phyloP scores from a whole-genome alignment of 2,329 filamentous ascomycete species.

The Claviceps cyperi region DNA sequence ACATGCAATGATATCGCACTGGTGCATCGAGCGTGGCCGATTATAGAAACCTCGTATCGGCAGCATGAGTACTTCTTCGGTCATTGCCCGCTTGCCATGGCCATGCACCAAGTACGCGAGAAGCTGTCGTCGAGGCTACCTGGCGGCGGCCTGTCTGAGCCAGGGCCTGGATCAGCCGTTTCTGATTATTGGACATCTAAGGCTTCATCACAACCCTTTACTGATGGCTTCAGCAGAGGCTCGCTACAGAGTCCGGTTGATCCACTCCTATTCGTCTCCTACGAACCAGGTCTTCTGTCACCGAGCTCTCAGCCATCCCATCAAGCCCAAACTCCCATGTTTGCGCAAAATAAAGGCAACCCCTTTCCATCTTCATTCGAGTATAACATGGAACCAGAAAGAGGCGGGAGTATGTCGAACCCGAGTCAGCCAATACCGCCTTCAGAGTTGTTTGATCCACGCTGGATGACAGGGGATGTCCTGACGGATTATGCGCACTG shows the following conservation, averaged over 20 bases:
- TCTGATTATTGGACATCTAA: not conserved
- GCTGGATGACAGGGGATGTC: not conserved
- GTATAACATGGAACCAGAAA: not conserved
- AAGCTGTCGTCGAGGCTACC: not conserved
- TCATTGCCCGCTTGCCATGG: not conserved
- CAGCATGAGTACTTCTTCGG: constrained; percentile 1
- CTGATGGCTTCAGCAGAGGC: not conserved
- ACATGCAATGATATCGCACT: constrained; percentile 4
- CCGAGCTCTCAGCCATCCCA: not conserved
- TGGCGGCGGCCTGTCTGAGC: not conserved
- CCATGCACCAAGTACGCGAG: not conserved
- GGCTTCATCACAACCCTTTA: not conserved
- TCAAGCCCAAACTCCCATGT: not conserved
- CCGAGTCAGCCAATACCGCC: not conserved
- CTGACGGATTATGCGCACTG: not conserved
- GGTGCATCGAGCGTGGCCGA: constrained; percentile 5
- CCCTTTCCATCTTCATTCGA: not conserved
- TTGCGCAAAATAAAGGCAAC: not conserved
- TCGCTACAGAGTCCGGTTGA: not conserved
- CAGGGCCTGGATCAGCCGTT: not conserved
- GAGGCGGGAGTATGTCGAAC: not conserved
- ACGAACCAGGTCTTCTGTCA: not conserved
- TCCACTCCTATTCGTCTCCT: not conserved
- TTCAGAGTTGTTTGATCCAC: not conserved
- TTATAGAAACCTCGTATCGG: constrained; percentile 6